phyloP scores from a whole-genome alignment of 345 rosid genomes.

The Bretschneidera sinensis region DNA sequence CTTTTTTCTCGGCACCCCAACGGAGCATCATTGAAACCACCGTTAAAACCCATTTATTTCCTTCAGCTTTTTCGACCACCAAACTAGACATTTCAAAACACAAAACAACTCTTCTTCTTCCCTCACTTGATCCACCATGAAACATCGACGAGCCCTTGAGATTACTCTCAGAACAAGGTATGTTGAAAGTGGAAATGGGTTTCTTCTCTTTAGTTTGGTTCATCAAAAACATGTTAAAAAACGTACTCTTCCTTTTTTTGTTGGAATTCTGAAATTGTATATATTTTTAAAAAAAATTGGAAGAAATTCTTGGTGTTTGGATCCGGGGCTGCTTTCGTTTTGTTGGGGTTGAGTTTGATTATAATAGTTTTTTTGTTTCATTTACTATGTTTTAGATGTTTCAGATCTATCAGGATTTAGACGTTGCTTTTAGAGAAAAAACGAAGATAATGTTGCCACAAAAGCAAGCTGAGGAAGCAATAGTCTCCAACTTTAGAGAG shows the following conservation, averaged over 20 bases:
- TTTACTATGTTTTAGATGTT: slow-evolving; percentile 28
- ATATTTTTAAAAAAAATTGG: neutral
- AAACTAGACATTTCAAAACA: too few relatives aligned
- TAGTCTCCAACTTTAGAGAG: slow-evolving; percentile 54
- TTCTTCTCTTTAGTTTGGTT: slow-evolving; percentile 7
- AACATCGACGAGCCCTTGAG: too few relatives aligned
- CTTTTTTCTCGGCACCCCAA: too few relatives aligned
- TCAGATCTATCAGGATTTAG: slow-evolving; percentile 36
- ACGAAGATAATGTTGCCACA: slow-evolving; percentile 59
- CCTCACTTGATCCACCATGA: too few relatives aligned
- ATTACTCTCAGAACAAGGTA: slow-evolving; percentile 25
- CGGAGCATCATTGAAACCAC: too few relatives aligned
- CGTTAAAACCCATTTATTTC: too few relatives aligned
- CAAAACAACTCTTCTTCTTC: too few relatives aligned
- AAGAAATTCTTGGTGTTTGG: slow-evolving; percentile 10
- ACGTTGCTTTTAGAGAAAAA: slow-evolving; percentile 22
- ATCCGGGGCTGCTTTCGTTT: slow-evolving; percentile 33
- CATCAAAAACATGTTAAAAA: neutral
- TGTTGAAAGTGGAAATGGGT: neutral
- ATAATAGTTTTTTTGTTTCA: slow-evolving; percentile 27
- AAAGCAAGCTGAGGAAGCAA: slow-evolving; percentile 93
- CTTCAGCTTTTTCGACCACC: too few relatives aligned
- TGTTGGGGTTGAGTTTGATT: slow-evolving; percentile 20
- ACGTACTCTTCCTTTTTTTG: neutral
- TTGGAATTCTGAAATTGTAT: neutral